Conservation (phyloP, 306 rosid species). For the Biancaea sappan region DNA sequence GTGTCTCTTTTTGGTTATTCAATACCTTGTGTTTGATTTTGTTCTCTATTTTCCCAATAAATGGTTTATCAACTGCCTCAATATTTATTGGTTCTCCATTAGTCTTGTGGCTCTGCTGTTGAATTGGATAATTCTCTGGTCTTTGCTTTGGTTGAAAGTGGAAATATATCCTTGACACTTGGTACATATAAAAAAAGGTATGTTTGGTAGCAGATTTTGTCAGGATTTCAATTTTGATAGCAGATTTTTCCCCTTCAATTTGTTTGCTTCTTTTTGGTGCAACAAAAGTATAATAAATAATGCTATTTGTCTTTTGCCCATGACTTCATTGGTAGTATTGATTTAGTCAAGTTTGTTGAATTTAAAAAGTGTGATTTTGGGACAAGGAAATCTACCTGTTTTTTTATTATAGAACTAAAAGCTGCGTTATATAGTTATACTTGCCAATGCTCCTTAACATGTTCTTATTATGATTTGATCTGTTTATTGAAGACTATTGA, state of each 20-base stretch:
- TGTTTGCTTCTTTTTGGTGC: too few relatives aligned
- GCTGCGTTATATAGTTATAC: neutral
- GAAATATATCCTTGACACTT: too few relatives aligned
- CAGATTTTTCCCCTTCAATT: constrained; percentile 4
- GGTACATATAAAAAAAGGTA: too few relatives aligned
- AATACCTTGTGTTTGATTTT: constrained; percentile 25
- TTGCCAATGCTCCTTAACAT: too few relatives aligned
- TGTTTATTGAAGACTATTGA: too few relatives aligned
- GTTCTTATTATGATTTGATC: too few relatives aligned
- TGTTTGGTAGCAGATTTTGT: constrained; percentile 9
- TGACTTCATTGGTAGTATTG: too few relatives aligned
- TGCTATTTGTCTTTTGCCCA: neutral
- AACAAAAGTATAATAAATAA: neutral
- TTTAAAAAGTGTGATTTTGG: neutral
- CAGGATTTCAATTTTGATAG: neutral
- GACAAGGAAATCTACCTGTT: neutral
- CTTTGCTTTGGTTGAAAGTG: constrained; percentile 78
- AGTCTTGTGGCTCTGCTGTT: constrained; percentile 84
- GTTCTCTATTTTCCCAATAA: constrained; percentile 5
- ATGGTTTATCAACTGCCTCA: constrained; percentile 14
- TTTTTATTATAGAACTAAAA: neutral
- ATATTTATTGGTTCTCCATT: constrained; percentile 34
- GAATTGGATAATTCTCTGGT: constrained; percentile 66
- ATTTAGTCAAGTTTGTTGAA: constrained; percentile 12
- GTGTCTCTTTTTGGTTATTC: too few relatives aligned